A percentile compares a stretch with the other conserved stretches of the same genome.
Conservation (phyloP, 768 basidiomycete genomes). For the Podaxis rugospora region DNA sequence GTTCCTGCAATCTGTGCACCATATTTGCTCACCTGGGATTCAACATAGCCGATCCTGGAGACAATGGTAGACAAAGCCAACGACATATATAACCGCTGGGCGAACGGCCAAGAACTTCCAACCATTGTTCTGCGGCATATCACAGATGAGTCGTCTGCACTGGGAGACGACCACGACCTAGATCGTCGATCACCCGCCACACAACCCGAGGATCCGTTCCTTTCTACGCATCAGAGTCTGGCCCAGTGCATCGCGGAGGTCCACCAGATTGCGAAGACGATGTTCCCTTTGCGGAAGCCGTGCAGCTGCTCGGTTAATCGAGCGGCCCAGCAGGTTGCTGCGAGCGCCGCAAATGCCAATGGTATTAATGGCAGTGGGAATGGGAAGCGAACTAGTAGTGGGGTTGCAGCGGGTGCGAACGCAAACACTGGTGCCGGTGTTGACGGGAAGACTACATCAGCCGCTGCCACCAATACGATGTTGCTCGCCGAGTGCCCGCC, state of each 20-base stretch:
- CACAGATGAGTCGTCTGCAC: conserved; percentile 25
- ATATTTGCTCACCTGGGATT: conserved; percentile 1
- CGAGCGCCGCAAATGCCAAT: conserved; percentile 2
- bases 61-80: conserved; percentile 49
- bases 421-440: neutral
- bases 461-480: neutral
- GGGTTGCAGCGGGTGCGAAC: neutral
- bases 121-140: conserved; percentile 37
- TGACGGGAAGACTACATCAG: neutral
- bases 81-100: conserved; percentile 44
- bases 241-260: conserved; percentile 45
- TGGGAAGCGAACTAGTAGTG: neutral
- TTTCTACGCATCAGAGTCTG: conserved; percentile 35
- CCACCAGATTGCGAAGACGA: conserved; percentile 36
- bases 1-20: neutral
- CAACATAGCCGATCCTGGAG: conserved; percentile 39
- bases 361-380: conserved; percentile 20
- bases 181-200: conserved; percentile 10
- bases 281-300: conserved; percentile 40
- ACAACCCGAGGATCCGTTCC: conserved; percentile 24
- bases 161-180: conserved; percentile 14
- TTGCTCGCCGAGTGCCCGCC: conserved; percentile 22
- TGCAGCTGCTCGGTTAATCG: conserved; percentile 33
- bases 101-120: conserved; percentile 38
- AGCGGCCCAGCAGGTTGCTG: neutral